Evolutionary conservation across 2,329 filamentous ascomycete species (phyloP), one percentile per base, ranked within the genome.

Genomic region (Diplodia seriata): DNA sequence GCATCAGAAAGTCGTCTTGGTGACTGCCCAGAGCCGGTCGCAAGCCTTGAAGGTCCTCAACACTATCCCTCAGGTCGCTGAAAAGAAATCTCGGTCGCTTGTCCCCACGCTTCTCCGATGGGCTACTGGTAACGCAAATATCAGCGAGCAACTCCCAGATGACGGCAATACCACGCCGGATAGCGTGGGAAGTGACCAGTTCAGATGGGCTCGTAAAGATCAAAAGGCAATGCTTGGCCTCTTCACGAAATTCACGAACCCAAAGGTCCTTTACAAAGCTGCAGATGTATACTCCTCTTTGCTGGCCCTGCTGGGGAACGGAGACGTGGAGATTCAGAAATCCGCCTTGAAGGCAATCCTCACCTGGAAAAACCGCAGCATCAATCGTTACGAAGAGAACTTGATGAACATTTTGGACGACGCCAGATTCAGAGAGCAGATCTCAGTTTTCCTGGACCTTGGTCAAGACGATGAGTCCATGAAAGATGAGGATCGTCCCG

Each of bases 391-490:
- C 75, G 88, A 93, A 73, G 93, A 97, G 72, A 92, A 94, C 72
- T 80, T 99, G 29, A 86, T 93, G 70, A 94, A 93, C 73, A 84
- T 99, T 1, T 86, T 98, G 9, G 95, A 99, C 72, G 95, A 98
- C 70, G 89, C 91, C 29, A 87, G 92, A 59, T 97, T 98, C 80
- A 92, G 93, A 75, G 95, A 98, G 74, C 94, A 98, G 76, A 85
- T 99, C n/a, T 90, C 93, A 0, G 88, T 95, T 4, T 91, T 99
- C 71, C 86, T 99, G 65, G 90, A 93, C 74, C 87, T 90, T 18
- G 89, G 91, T 20, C 75, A 81, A 29, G 82, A 87, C 49, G 83
- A 86, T 69, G 89, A 89, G 68, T 80, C 89, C 66, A 90, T 97
- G 71, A 89, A 90, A 71, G 82, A 89, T 7, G 87, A 90, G 62